Base-by-base conservation (phyloP, 2,329 filamentous ascomycete genomes). In the Cryoendolithus antarcticus region DNA sequence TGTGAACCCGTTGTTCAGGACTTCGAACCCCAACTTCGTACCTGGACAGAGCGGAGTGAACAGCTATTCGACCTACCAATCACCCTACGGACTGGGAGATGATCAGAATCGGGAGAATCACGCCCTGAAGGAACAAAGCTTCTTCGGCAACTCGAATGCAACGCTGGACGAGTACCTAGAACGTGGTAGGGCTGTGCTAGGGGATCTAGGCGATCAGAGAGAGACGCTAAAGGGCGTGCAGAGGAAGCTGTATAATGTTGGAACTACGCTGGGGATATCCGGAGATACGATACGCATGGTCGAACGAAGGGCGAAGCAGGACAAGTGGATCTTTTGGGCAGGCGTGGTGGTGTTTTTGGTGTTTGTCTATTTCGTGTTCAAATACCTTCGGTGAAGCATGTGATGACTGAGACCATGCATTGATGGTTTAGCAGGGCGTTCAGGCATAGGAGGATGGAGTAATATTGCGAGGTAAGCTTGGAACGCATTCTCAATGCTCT, bases 201-300 rank as follows among this genome's bases (percentile, higher is more conserved):
- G 83, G 5, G 88, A 96, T 62, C 62, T 98, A 40, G 82, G 84
- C 3, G 74, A 91, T 55, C 91, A 98, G 67, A 75, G 85, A 39
- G 89, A 96, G 59, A 88, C 95, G 67, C 70, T 98, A 47, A 98
- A 98, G 67, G 84, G 81, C 37, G 96, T 91, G 13, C 91, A 98
- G 63, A 81, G 81, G 60, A 77, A 79, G 58, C 69, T 98, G 36
- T 96, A 96, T 58, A 89, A 77, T 51, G 86, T 95, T 12, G 91
- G 85, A 5, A 96, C 93, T 57, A 96, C 91, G 13, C 65, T 98
- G 35, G 91, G 91, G 0, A 75, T 98, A 43, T 93, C 83, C 55
- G 88, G 89, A 12, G 89, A 96, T 59, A 98, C 91, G 2, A 98
- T 98, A 48, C 78, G 91, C 34, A 96, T 91, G 86, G 82, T 98